Base-by-base conservation (phyloP, 2,329 filamentous ascomycete species). In the Aureobasidium sp. region DNA sequence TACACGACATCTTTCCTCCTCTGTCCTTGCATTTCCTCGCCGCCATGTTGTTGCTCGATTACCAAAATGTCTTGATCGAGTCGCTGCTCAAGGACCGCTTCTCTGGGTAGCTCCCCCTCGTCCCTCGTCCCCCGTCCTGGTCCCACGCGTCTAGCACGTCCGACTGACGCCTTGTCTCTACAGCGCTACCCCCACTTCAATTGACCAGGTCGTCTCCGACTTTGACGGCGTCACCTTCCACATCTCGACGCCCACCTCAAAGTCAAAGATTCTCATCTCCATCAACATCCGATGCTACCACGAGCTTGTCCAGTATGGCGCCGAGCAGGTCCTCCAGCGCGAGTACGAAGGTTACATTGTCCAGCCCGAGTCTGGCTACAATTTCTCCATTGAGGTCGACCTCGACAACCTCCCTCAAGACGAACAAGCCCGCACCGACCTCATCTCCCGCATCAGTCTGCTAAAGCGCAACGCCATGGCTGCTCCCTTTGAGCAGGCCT, bases 161-260 rank as follows among this genome's bases (percentile, higher is more conserved):
- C 65, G 36, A 60, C 57, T 49, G 22, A 60, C 34, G 64, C 53
- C n/a, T 64, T 65, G 42, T 42, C 64, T 64, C 37, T 37, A 67
- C 72, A 97, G 93, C 78, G 89, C 89, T 75, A 80, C 90, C 68
- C 91, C 91, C 63, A 84, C 86, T 64, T 91, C 90, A 69, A 96
- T 99, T 75, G 95, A 99, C 78, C 94, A 99, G 81, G 91, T 96
- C 66, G 91, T 97, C 66, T 97, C 93, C 74, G 94, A 99, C 79
- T 99, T 99, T 74, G 95, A 99, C 78, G 93, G 93, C 74, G 94
- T 97, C 70, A 96, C 90, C 68, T 99, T 97, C 79, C 94, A 99
- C 77, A 92, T 99, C 72, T 97, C 93, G 41, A 99, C 94, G 1
- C 94, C 93, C 63, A 91, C 96, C 76, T 81, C 86, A 65, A 97